Base-by-base conservation (phyloP, 2,329 filamentous ascomycete species). In the Neonectria magnoliae region DNA sequence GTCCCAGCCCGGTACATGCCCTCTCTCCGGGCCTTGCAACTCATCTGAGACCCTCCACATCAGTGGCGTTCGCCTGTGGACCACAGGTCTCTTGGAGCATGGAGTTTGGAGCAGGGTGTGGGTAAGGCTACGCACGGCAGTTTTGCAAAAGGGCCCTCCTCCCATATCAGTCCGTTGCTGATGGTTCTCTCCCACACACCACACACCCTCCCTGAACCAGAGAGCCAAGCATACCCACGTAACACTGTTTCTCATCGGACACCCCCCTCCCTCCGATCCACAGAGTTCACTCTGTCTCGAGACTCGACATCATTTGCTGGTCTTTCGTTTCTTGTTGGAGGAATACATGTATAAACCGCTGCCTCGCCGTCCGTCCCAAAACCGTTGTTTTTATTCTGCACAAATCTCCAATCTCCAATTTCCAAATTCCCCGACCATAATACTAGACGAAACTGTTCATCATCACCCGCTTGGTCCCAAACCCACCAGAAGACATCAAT, bases 41-140 rank as follows among this genome's bases (percentile, higher is more conserved):
- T 71, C 72, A 72, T 74, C 68, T 73, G 65, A 72, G 71, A 72
- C 72, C 71, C 73, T 71, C 72, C 71, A 71, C 73, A 74, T 74
- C 73, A 73, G 73, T 72, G 72, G 73, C 73, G 73, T 72, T 72
- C 71, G 68, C 67, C 60, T 63, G 57, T 68, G 69, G 60, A 55
- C 68, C 56, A 68, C 63, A 62, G 59, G 56, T 64, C 66, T 68
- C 47, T 57, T 58, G 50, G 50, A 22, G 47, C 50, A 67, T 67
- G 59, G 65, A 54, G 50, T n/a, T 4, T 8, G 64, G 70, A 62
- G 70, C n/a, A 18, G 38, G 38, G 38, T 42, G 38, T 42, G 38
- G 38, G 38, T 42, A 42, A 42, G 38, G 38, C 38, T 42, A 42
- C 38, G 38, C 38, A 42, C 38, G 38, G 38, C 60, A 65, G 68